Base-by-base conservation (phyloP, 805 yeast species). In the Teunomyces pallodes region DNA sequence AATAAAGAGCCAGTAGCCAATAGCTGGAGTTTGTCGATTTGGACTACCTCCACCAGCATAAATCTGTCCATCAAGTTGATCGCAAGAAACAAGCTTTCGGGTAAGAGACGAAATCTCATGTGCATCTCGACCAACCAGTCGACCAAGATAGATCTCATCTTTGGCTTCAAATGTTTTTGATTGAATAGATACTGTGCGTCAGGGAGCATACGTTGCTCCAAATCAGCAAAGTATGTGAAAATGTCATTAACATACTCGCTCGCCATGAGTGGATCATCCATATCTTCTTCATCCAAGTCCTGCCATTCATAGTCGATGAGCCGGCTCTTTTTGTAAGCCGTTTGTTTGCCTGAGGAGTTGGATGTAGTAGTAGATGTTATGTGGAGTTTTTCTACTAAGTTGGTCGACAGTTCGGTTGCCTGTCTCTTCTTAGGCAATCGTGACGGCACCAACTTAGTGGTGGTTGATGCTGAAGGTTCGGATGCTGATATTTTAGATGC, bases 51-150 rank as follows among this genome's bases (percentile, higher is more conserved):
- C 46, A 76, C 70, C 6, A 90, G 81, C 80, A 91, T 79, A 66
- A 87, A 90, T 55, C 97, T 71, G 69, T 91, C 97, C 88, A 90
- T 85, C 46, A 88, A 68, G 66, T 89, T 90, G 47, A 88, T 85
- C 4, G 96, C 89, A 48, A 90, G 72, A 59, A 82, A 87, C 48
- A 91, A 76, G 7, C 96, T 88, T 67, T 90, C 97, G 1, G 96
- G 96, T 38, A 86, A 75, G 53, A 91, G 76, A 54, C 91, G 79
- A 67, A 90, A 90, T 63, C 88, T 79, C 55, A 83, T 74, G 70
- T 90, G 97, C 64, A 90, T 91, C 62, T 89, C 95, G 9, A 89
- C 89, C 55, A 90, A 75, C 97, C 97, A 90, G 68, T 91, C 96
- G n/a, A 90, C 89, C 49, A 90, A 71, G 45, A 90, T 87, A 6